Evolutionary conservation across 441 rosid species (phyloP).

Genomic region (Bocquillonia castaneifolia): DNA sequence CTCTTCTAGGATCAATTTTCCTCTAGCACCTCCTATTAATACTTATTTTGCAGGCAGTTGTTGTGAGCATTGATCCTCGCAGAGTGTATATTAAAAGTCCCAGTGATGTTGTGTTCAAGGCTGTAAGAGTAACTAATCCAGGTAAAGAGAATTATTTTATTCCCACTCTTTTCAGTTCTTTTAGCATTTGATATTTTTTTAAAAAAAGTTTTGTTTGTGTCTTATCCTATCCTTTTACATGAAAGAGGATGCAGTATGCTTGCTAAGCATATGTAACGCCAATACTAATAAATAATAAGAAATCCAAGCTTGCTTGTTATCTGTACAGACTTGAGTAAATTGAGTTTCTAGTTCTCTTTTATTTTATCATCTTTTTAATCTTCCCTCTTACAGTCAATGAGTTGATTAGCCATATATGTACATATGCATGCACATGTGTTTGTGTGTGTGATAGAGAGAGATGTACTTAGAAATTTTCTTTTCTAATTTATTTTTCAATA

Average conservation of each 20-base stretch:
- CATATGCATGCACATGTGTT: neutral
- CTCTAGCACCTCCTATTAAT: constrained; percentile 8
- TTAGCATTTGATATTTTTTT: neutral
- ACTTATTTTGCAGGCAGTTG: constrained; percentile 72
- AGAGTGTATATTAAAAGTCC: constrained; percentile 70
- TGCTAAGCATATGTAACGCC: neutral
- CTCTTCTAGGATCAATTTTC: neutral
- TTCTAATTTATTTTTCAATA: constrained; percentile 6
- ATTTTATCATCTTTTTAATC: neutral
- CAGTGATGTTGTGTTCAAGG: constrained; percentile 65
- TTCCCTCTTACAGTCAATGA: neutral
- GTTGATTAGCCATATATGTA: neutral
- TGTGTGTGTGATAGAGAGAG: neutral
- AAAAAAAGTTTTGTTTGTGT: neutral
- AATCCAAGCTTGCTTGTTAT: neutral
- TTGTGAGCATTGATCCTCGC: constrained; percentile 95
- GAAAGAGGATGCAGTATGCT: neutral
- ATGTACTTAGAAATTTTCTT: neutral
- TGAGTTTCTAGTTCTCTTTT: neutral
- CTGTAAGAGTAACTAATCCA: constrained; percentile 52
- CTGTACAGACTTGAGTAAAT: neutral
- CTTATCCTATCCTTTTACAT: neutral
- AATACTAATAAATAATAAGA: neutral
- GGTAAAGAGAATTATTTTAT: constrained; percentile 36
- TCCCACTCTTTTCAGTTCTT: constrained; percentile 8